A percentile compares a stretch with the other conserved stretches of the same genome.
These are phyloP conservation scores for Termitomyces bulborhizus DNA, from an alignment of 768 basidiomycete genomes.

Conservation along the genomic window DNA sequence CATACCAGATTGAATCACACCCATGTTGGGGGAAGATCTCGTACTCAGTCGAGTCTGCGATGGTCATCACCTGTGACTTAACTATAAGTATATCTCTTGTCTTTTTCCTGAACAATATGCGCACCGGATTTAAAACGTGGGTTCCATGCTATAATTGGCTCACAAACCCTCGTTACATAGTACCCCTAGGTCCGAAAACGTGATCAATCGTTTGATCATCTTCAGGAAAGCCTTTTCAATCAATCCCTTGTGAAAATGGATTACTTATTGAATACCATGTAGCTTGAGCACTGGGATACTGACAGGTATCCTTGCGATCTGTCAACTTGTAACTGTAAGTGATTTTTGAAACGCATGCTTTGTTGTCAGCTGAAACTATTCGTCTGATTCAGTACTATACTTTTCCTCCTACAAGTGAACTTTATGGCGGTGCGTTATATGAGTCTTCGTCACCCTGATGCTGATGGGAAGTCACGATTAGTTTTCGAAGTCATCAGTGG, in stretches of 20 bases:
- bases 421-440: not conserved
- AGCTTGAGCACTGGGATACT: not conserved
- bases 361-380: not conserved
- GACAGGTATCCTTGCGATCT: not conserved
- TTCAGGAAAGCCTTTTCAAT: not conserved
- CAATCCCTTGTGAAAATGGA: not conserved
- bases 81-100: too few relatives aligned
- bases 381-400: not conserved
- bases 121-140: not conserved
- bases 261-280: not conserved
- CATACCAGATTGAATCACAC: not conserved
- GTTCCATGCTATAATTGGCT: not conserved
- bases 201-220: not conserved
- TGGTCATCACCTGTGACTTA: not conserved
- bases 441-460: not conserved
- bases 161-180: not conserved
- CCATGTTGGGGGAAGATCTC: not conserved
- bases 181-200: not conserved
- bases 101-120: not conserved
- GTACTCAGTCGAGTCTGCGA: not conserved
- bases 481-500: not conserved
- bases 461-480: not conserved
- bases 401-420: not conserved
- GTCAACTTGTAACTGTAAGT: not conserved
- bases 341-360: not conserved